phyloP scores from a whole-genome alignment of 345 rosid species.

The Rhodamnia rubescens region DNA sequence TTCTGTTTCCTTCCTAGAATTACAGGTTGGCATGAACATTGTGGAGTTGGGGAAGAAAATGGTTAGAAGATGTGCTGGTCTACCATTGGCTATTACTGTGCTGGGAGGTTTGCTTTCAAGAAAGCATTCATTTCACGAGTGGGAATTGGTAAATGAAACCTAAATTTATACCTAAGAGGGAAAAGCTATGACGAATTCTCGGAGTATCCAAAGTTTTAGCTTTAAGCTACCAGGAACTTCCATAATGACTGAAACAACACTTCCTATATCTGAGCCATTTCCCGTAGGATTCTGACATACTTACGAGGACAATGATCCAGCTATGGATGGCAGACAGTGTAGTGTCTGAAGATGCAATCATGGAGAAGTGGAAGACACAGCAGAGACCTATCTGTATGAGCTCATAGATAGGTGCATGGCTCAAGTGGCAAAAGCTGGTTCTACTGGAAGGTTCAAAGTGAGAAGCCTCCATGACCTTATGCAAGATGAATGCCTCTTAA shows the following conservation, averaged over 20 bases:
- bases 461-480: conserved; percentile 31
- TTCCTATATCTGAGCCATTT: conserved; percentile 21
- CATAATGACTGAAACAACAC: conserved; percentile 10
- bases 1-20: background rate
- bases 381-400: conserved; percentile 13
- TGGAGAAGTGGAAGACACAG: conserved; percentile 15
- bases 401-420: conserved; percentile 23
- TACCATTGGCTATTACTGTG: conserved; percentile 25
- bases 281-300: conserved; percentile 26
- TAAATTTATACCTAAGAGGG: conserved; percentile 4
- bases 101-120: conserved; percentile 28
- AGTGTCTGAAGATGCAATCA: background rate
- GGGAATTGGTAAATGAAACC: conserved; percentile 11
- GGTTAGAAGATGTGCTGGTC: conserved; percentile 20
- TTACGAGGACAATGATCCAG: conserved; percentile 18
- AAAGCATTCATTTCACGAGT: conserved; percentile 6
- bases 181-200: background rate
- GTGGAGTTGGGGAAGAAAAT: conserved; percentile 21
- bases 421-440: conserved; percentile 5
- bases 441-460: conserved; percentile 16
- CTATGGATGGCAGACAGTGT: conserved; percentile 37
- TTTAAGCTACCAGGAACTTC: conserved; percentile 18
- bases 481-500: conserved; percentile 17
- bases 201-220: conserved; percentile 4
- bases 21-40: background rate